Base-by-base conservation (phyloP, 2,329 filamentous ascomycete species). In the Pyrenophora graminea region DNA sequence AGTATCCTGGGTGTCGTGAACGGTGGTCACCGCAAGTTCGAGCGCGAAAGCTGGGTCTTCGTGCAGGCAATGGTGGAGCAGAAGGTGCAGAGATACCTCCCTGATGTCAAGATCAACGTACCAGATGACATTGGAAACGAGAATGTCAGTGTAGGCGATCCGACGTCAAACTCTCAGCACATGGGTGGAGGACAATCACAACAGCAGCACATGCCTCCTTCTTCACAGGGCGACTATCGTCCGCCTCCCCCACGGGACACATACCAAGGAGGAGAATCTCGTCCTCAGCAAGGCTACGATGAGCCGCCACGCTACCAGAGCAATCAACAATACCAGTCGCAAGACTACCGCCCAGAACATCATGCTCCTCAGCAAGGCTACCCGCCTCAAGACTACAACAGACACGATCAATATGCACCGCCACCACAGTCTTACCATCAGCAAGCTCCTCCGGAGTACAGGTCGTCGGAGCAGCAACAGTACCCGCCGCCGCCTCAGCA, bases 101-200 rank as follows among this genome's bases (percentile, higher is more conserved):
- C 66, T 6, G 61, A 68, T 27, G 66, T 68, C 10, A 64, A 67
- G 49, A 68, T 68, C 42, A 54, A 51, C 4, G 64, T 68, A 0
- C 64, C 63, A 18, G 66, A 68, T 36, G 66, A 68, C 17, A 68
- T 68, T 39, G 66, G 66, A 21, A 66, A 68, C 37, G 66, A 68
- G 27, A 58, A 59, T 42, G 66, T 68, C 15, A 67, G 64, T 34
- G 66, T 68, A 4, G 66, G 64, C 18, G 38, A 55, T 15, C 66
- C 66, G 7, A 55, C 45, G 15, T 34, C 53, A 32, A 50, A 40
- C 19, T 47, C 48, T 30, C 53, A 61, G 10, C 17, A 42, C 8
- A 44, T 56, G 12, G 55, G 61, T 23, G 56, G 59, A 38, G 53
- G 48, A 7, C 52, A 58, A 25, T 38, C 45, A 38, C 25, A 52